Evolutionary conservation across 768 basidiomycete species (phyloP).

Genomic region (Russula foetens): DNA sequence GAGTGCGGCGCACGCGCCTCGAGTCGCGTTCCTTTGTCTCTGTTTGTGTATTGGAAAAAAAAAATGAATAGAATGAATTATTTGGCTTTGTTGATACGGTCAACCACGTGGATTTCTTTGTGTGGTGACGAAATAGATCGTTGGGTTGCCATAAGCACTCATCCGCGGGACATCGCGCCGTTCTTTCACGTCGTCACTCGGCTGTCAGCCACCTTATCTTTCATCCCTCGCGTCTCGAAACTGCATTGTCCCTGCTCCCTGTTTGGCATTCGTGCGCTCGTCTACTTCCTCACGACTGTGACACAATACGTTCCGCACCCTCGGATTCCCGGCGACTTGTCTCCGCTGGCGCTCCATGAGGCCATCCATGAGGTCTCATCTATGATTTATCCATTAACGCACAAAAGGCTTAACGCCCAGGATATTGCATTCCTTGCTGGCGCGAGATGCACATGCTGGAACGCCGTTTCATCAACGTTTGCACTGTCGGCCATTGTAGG

Average conservation of each 20-base stretch:
- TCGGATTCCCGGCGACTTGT: not conserved
- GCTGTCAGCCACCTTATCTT: not conserved
- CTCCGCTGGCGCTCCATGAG: not conserved
- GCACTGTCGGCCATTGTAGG: not conserved
- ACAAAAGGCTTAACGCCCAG: not conserved
- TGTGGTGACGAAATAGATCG: too few relatives aligned
- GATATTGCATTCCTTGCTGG: not conserved
- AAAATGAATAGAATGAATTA: not conserved
- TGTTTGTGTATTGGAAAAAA: not conserved
- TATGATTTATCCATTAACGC: not conserved
- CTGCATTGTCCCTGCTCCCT: not conserved
- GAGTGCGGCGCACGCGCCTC: not conserved
- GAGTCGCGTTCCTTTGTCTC: conserved; percentile 1
- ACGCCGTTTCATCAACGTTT: conserved; percentile 15
- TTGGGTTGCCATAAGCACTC: too few relatives aligned
- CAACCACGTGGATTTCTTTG: too few relatives aligned
- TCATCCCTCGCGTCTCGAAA: not conserved
- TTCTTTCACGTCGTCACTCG: too few relatives aligned
- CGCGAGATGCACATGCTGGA: conserved; percentile 2
- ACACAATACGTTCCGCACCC: not conserved
- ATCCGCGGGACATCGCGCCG: too few relatives aligned
- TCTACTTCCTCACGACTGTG: not conserved
- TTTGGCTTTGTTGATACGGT: not conserved
- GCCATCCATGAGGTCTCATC: not conserved
- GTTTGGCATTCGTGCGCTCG: not conserved